Evolutionary conservation across 2,329 filamentous ascomycete species (phyloP).

Genomic region (Sarocladium kiliense): DNA sequence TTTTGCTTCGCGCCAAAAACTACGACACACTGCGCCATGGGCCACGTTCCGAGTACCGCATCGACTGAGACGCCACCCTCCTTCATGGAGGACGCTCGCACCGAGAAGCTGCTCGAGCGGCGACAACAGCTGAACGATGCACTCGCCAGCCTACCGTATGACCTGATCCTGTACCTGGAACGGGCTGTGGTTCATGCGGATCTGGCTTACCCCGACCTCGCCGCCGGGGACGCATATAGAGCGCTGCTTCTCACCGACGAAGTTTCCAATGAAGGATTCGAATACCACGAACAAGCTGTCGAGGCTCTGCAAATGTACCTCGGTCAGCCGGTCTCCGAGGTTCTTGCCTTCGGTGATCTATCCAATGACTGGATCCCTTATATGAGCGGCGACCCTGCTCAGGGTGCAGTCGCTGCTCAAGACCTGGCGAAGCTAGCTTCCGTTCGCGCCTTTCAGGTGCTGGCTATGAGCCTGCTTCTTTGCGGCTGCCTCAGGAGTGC

Average conservation of each 20-base stretch:
- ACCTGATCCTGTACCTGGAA: conserved; percentile 60
- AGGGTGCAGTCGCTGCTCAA: conserved; percentile 21
- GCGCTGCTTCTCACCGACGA: conserved; percentile 85
- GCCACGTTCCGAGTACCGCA: background rate
- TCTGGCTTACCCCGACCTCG: conserved; percentile 84
- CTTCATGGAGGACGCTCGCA: conserved; percentile 25
- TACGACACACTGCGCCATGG: too few species aligned
- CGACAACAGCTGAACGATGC: conserved; percentile 54
- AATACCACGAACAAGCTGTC: conserved; percentile 69
- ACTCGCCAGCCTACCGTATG: conserved; percentile 49
- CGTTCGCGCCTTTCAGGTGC: conserved; percentile 54
- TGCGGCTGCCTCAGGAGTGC: conserved; percentile 67
- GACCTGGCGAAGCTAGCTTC: conserved; percentile 45
- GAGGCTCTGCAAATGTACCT: conserved; percentile 39
- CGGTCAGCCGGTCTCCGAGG: conserved; percentile 32
- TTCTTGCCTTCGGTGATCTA: conserved; percentile 41
- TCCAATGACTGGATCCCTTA: conserved; percentile 27
- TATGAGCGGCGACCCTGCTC: conserved; percentile 25
- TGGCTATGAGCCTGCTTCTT: conserved; percentile 54
- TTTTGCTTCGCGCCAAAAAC: too few species aligned
- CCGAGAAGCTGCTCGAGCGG: conserved; percentile 43
- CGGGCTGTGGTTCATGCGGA: conserved; percentile 67
- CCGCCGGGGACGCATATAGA: conserved; percentile 83
- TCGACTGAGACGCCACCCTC: background rate
- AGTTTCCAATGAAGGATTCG: conserved; percentile 69